Conservation (phyloP, 1,139 yeast species). For the Petasospora fabianii region DNA sequence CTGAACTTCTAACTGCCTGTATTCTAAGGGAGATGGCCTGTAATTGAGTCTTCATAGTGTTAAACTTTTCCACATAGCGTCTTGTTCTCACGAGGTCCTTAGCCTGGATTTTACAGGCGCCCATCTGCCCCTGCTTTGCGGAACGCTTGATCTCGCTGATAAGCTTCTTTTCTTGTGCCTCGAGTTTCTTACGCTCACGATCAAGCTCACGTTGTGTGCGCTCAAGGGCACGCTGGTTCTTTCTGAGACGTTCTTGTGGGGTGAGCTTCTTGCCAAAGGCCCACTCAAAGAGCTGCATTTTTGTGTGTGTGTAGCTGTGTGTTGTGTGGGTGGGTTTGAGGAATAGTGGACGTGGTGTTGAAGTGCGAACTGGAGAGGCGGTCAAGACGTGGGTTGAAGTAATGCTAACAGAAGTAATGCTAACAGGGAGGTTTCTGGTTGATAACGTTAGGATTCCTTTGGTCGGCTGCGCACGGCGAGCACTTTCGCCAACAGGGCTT, state of each 20-base stretch:
- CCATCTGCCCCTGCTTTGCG: constrained; percentile 85
- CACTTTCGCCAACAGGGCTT: too few relatives aligned
- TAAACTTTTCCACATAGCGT: constrained; percentile 77
- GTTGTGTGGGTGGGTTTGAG: neutral
- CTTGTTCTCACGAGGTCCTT: constrained; percentile 90
- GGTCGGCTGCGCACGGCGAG: too few relatives aligned
- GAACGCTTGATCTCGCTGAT: constrained; percentile 82
- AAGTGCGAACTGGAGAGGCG: too few relatives aligned
- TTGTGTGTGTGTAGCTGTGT: neutral
- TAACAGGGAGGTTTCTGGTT: too few relatives aligned
- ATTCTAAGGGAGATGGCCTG: constrained; percentile 91
- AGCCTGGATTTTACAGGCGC: constrained; percentile 92
- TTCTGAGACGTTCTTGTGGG: constrained; percentile 91
- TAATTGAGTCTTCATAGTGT: constrained; percentile 89
- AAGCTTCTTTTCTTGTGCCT: constrained; percentile 86
- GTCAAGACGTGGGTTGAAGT: too few relatives aligned
- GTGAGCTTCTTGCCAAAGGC: constrained; percentile 91
- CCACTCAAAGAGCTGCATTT: constrained; percentile 80
- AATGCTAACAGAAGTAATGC: too few relatives aligned
- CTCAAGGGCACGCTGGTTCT: constrained; percentile 92
- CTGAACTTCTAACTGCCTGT: constrained; percentile 88
- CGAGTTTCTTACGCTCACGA: constrained; percentile 80
- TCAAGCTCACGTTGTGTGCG: constrained; percentile 91
- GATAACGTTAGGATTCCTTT: too few relatives aligned
- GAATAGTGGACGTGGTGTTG: neutral